Conservation (phyloP, 805 yeast species). For the Candida silvatica region DNA sequence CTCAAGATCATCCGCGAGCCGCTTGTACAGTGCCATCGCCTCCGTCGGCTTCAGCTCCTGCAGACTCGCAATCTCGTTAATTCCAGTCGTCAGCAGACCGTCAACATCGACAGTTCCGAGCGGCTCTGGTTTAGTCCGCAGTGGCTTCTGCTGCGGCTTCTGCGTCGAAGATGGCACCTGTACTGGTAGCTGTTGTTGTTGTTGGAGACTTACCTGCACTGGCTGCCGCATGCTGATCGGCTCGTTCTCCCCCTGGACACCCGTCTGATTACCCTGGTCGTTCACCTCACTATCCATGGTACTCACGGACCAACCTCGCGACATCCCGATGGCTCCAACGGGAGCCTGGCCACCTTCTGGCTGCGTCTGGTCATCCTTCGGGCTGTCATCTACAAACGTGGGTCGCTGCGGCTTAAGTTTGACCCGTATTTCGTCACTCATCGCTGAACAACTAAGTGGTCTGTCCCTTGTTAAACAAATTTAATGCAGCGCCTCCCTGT, state of each 20-base stretch:
- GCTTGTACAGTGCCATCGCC: conserved; percentile 20
- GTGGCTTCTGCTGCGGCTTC: not conserved
- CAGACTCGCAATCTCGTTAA: conserved; percentile 12
- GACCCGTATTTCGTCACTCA: conserved; percentile 3
- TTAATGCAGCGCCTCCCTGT: too few relatives aligned
- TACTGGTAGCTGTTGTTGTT: too few relatives aligned
- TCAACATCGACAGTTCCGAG: conserved; percentile 21
- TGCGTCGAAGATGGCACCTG: too few relatives aligned
- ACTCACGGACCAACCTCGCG: not conserved
- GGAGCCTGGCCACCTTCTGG: too few relatives aligned
- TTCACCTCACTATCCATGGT: not conserved
- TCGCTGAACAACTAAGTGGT: too few relatives aligned
- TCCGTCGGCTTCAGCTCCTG: conserved; percentile 19
- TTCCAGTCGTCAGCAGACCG: conserved; percentile 18
- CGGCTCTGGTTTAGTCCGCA: not conserved
- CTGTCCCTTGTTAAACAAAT: too few relatives aligned
- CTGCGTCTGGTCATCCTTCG: not conserved
- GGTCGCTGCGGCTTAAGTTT: conserved; percentile 13
- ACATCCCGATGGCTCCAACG: not conserved
- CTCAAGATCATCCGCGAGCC: conserved; percentile 19
- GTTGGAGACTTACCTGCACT: too few relatives aligned
- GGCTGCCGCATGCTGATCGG: too few relatives aligned
- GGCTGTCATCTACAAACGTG: conserved; percentile 13
- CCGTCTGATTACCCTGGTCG: too few relatives aligned
- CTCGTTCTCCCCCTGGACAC: too few relatives aligned